Conservation (phyloP, 2,329 filamentous ascomycete genomes). For the Pseudogymnoascus sp. region DNA sequence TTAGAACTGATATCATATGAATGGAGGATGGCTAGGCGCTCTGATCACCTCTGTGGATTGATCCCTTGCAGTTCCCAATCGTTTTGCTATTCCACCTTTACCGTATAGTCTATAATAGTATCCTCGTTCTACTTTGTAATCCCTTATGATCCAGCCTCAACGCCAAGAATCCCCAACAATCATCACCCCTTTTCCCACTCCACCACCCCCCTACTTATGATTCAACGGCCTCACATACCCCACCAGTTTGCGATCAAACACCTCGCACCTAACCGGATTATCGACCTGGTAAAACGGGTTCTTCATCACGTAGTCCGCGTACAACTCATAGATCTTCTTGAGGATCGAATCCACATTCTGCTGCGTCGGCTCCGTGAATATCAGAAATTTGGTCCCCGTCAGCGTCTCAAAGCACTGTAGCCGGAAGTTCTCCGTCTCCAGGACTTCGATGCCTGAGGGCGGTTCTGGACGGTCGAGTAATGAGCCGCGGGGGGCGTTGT, state of each 20-base stretch:
- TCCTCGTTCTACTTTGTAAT: constrained; percentile 6
- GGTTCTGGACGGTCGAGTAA: constrained; percentile 43
- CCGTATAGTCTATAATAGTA: constrained; percentile 3
- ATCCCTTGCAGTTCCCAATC: not conserved
- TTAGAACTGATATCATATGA: constrained; percentile 22
- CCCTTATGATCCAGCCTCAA: constrained; percentile 1
- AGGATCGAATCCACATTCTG: constrained; percentile 79
- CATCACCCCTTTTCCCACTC: constrained; percentile 6
- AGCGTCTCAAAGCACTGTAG: constrained; percentile 93
- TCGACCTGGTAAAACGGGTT: constrained; percentile 98
- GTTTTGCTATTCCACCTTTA: constrained; percentile 2
- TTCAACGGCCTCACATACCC: constrained; percentile 71
- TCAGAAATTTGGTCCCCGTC: constrained; percentile 88
- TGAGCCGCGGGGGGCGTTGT: constrained; percentile 34
- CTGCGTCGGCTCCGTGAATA: constrained; percentile 76
- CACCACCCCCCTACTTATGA: constrained; percentile 41
- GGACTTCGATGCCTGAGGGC: constrained; percentile 75
- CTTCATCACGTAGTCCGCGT: constrained; percentile 98
- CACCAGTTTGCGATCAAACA: constrained; percentile 79
- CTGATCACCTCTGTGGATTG: not conserved
- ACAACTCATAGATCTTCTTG: constrained; percentile 83
- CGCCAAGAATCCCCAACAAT: not conserved
- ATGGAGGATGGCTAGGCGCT: constrained; percentile 7
- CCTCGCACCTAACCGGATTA: constrained; percentile 93
- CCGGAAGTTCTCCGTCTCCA: constrained; percentile 90